A percentile compares a stretch with the other conserved stretches of the same genome.
phyloP scores from a whole-genome alignment of 345 rosid species.

The Jatropha curcas region DNA sequence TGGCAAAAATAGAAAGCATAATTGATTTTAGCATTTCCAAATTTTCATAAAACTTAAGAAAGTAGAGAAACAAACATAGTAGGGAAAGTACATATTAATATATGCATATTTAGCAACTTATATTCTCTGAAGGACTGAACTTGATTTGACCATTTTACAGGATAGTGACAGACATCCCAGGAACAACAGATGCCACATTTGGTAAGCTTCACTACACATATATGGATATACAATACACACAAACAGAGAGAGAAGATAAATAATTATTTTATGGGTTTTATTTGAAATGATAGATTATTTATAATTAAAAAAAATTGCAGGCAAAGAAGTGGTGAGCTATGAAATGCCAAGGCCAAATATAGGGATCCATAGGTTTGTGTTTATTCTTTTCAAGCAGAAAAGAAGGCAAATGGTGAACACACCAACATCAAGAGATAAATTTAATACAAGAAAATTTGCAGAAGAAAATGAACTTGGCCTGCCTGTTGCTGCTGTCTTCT shows the following conservation, averaged over 20 bases:
- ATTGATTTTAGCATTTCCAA: neutral
- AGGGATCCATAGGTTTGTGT: conserved; percentile 92
- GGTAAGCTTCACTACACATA: conserved; percentile 43
- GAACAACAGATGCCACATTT: conserved; percentile 88
- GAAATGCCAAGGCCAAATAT: conserved; percentile 95
- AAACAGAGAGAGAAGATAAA: neutral
- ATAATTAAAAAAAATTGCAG: conserved; percentile 28
- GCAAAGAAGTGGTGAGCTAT: conserved; percentile 69
- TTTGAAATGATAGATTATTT: neutral
- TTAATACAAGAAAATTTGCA: conserved; percentile 71
- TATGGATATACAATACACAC: too few relatives aligned
- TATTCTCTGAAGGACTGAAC: too few relatives aligned
- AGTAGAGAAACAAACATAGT: neutral
- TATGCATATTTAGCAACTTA: neutral
- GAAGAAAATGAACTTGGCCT: conserved; percentile 70
- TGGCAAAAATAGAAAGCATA: neutral
- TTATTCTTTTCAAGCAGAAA: conserved; percentile 76
- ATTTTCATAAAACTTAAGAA: neutral
- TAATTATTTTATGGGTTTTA: neutral
- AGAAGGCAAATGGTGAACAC: conserved; percentile 49
- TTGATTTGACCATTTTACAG: conserved; percentile 43
- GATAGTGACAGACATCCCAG: conserved; percentile 96
- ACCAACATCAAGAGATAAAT: conserved; percentile 67
- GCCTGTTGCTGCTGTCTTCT: conserved; percentile 89
- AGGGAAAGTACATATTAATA: neutral